These are phyloP conservation scores for Darksidea phi DNA, from an alignment of 495 filamentous ascomycete species.

Conservation along the genomic window DNA sequence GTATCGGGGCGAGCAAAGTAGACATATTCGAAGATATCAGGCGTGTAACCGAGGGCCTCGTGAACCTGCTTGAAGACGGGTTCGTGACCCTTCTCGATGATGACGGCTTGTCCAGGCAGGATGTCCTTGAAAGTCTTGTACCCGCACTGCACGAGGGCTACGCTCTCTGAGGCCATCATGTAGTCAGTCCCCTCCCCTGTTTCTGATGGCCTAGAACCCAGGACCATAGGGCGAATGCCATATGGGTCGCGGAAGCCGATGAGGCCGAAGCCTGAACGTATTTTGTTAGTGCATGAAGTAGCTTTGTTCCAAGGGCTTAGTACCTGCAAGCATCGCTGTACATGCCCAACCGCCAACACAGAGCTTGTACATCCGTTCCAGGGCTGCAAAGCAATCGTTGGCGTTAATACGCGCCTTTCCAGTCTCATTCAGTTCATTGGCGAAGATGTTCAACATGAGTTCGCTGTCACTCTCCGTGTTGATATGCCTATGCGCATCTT, in stretches of 20 bases:
- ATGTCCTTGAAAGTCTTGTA: slow-evolving; percentile 82
- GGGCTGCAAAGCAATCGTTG: slow-evolving; percentile 80
- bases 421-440: slow-evolving; percentile 90
- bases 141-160: slow-evolving; percentile 83
- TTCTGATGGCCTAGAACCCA: slow-evolving; percentile 72
- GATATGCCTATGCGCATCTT: slow-evolving; percentile 89
- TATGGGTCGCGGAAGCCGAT: slow-evolving; percentile 86
- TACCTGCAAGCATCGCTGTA: slow-evolving; percentile 87
- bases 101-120: slow-evolving; percentile 86
- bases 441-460: slow-evolving; percentile 92
- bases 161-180: slow-evolving; percentile 96
- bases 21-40: slow-evolving; percentile 92
- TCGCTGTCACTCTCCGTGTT: slow-evolving; percentile 97
- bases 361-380: slow-evolving; percentile 70
- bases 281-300: slow-evolving; percentile 18
- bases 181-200: slow-evolving; percentile 75
- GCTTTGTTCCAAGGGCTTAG: slow-evolving; percentile 16
- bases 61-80: slow-evolving; percentile 79
- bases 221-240: slow-evolving; percentile 84
- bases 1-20: slow-evolving; percentile 88
- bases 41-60: slow-evolving; percentile 69
- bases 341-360: slow-evolving; percentile 86
- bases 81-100: slow-evolving; percentile 78
- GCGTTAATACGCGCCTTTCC: slow-evolving; percentile 92
- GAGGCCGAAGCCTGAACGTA: slow-evolving; percentile 67